Evolutionary conservation across 2,329 filamentous ascomycete species (phyloP).

Genomic region (Atkinsonella hypoxylon): DNA sequence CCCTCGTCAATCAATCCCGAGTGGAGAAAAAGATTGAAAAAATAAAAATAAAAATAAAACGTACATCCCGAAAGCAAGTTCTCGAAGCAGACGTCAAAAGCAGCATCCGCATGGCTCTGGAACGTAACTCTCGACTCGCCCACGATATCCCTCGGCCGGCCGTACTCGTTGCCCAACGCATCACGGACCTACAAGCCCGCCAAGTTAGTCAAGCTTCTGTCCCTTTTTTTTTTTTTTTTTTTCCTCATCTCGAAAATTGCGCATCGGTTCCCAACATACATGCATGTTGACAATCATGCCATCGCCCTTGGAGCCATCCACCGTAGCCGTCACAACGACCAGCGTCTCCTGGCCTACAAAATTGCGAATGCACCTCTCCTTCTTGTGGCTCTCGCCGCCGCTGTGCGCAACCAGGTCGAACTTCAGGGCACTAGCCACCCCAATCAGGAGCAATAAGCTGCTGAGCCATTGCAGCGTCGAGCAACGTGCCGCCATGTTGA

Average conservation of each 20-base stretch:
- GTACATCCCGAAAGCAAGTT: conserved; percentile 63
- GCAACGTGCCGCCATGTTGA: conserved; percentile 35
- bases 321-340: conserved; percentile 85
- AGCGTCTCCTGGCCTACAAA: conserved; percentile 87
- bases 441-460: conserved; percentile 43
- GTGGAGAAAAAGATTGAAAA: too few relatives aligned
- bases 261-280: conserved; percentile 38
- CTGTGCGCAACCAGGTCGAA: conserved; percentile 75
- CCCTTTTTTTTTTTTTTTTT: too few relatives aligned
- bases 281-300: conserved; percentile 91
- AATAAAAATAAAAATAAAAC: too few relatives aligned
- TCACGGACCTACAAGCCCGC: too few relatives aligned
- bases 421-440: conserved; percentile 60
- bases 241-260: not conserved
- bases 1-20: not conserved
- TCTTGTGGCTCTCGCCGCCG: conserved; percentile 38
- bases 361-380: conserved; percentile 89
- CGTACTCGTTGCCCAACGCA: conserved; percentile 91
- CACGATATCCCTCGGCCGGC: conserved; percentile 76
- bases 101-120: conserved; percentile 80
- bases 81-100: conserved; percentile 95
- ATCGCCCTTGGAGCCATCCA: conserved; percentile 78
- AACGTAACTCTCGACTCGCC: conserved; percentile 92
- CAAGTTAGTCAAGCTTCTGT: too few relatives aligned
- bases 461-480: conserved; percentile 46